Evolutionary conservation across 2,329 filamentous ascomycete species (phyloP), one percentile per base, ranked within the genome.

Genomic region (Pleurostoma richardsiae): DNA sequence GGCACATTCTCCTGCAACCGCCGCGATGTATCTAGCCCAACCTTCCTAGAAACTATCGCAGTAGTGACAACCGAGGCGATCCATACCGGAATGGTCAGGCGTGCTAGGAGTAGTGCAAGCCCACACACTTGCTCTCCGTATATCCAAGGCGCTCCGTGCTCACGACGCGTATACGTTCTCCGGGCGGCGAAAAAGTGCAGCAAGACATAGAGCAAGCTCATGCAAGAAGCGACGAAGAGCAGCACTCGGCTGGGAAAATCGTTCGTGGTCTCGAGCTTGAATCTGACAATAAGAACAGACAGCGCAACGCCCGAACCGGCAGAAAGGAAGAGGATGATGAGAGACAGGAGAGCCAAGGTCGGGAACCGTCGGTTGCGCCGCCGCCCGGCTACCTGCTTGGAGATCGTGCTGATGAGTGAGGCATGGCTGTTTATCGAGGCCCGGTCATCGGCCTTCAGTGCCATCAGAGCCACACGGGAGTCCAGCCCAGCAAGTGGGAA

Each of bases 181-280:
- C 47, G 38, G 10, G 49, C 41, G 2, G 47, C 49, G 26, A 40
- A 43, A 5, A 42, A 36, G 38, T 51, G 49, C 41, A 51, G 40
- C 3, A 49, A 27, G 5, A 51, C 45, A 31, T 49, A 51, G 29
- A 49, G 30, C 10, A 49, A 29, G 29, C 49, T 30, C n/a, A 49
- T 42, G 10, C 47, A 49, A 5, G 43, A 49, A 4, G 47, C 47
- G 2, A 40, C 46, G 26, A 49, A 49, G 8, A 49, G 27, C 10
- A 51, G 31, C 10, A 49, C 41, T 26, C 46, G 42, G 33, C 33
- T 36, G n/a, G 33, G 8, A 36, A 36, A 36, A 36, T 36, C 33
- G n/a, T n/a, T n/a, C 8, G 33, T 8, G 2, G 8, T 36, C n/a
- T 36, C 33, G 33, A 36, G 33, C 33, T 36, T 36, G 33, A 36